phyloP scores from a whole-genome alignment of 257 asterid genomes.

The Przewalskia tangutica region DNA sequence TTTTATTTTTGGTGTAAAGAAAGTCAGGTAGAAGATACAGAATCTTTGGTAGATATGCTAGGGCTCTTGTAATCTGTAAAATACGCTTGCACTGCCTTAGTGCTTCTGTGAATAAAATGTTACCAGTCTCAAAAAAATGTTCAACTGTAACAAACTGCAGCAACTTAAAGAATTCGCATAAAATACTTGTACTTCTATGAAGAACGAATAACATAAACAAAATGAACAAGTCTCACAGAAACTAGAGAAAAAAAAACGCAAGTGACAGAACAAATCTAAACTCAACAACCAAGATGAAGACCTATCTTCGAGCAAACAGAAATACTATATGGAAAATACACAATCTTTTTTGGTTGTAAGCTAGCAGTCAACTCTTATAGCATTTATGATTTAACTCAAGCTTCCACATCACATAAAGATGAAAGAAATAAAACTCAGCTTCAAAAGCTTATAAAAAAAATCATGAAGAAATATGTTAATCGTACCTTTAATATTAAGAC shows the following conservation, averaged over 20 bases:
- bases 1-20: no score
- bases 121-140: no score
- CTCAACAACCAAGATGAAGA: neutral
- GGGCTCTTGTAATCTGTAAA: no score
- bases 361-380: neutral
- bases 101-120: no score
- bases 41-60: no score
- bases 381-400: neutral
- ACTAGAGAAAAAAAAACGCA: neutral
- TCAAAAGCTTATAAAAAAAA: slow-evolving; percentile 9
- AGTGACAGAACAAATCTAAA: neutral
- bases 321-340: neutral
- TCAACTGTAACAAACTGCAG: neutral
- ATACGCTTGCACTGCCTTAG: no score
- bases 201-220: neutral
- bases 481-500: slow-evolving; percentile 86
- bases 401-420: neutral
- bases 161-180: neutral
- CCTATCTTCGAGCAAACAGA: neutral
- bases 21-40: no score
- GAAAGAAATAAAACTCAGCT: neutral
- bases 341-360: neutral
- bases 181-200: neutral
- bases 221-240: neutral
- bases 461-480: slow-evolving; percentile 5